A percentile compares a stretch with the other conserved stretches of the same genome.
Evolutionary conservation across 768 basidiomycete species (phyloP).

Genomic region (Suillus alpinus): DNA sequence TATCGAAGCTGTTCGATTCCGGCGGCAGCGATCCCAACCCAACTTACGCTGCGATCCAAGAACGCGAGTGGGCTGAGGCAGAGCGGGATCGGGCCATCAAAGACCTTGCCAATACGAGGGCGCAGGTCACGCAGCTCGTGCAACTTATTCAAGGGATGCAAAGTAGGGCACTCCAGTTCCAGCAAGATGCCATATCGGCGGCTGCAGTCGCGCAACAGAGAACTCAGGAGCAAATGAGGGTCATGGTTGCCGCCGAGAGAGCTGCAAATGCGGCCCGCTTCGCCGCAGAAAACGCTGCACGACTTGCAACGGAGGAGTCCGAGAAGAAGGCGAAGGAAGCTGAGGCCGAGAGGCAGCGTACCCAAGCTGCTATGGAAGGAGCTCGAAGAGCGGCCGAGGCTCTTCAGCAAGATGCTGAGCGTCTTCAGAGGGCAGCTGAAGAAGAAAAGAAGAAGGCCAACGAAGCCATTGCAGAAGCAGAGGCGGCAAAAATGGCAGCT

Average conservation of each 20-base stretch:
- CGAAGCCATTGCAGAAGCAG: neutral
- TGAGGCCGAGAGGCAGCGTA: neutral
- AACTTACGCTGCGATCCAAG: neutral
- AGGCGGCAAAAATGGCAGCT: neutral
- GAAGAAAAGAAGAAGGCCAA: constrained; percentile 6
- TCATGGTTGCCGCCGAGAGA: constrained; percentile 2
- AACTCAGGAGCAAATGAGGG: neutral
- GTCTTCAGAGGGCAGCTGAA: neutral
- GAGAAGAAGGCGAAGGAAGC: neutral
- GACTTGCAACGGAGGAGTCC: neutral
- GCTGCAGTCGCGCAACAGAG: neutral
- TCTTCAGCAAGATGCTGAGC: neutral
- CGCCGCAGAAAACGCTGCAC: neutral
- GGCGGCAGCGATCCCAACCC: neutral
- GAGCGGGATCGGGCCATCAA: neutral
- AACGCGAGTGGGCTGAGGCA: neutral
- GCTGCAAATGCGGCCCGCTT: neutral
- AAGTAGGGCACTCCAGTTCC: neutral
- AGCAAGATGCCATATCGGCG: neutral
- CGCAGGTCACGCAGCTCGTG: neutral
- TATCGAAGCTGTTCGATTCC: neutral
- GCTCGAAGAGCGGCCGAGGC: neutral
- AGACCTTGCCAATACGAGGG: neutral
- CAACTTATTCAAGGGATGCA: neutral
- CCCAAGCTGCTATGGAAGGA: neutral